Conservation (phyloP, 1,139 yeast species). For the Zhuliangozyma parablackwelliae region DNA sequence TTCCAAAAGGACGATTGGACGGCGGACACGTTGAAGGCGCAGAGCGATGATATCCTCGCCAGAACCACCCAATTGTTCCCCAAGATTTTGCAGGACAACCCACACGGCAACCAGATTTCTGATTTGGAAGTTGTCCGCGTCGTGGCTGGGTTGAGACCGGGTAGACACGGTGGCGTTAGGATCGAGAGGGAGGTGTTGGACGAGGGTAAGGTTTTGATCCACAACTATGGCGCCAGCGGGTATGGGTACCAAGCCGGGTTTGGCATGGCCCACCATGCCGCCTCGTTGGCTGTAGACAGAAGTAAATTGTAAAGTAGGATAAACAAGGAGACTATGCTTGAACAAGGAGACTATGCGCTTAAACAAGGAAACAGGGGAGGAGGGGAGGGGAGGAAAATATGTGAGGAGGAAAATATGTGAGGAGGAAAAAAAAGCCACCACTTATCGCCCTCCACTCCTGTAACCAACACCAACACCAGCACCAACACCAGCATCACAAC, state of each 20-base stretch:
- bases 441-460: background rate
- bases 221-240: conserved; percentile 48
- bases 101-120: conserved; percentile 13
- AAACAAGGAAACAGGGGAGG: no score
- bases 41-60: conserved; percentile 54
- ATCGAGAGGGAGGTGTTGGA: conserved; percentile 46
- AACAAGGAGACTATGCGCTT: no score
- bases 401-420: no score
- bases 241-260: conserved; percentile 46
- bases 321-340: no score
- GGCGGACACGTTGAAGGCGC: conserved; percentile 48
- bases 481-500: background rate
- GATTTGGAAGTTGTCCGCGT: conserved; percentile 46
- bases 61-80: conserved; percentile 57
- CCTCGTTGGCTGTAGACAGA: conserved; percentile 14
- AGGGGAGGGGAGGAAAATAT: no score
- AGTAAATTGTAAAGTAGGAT: conserved; percentile 7
- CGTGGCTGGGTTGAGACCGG: conserved; percentile 67
- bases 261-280: conserved; percentile 36
- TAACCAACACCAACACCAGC: background rate
- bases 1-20: conserved; percentile 56
- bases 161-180: conserved; percentile 64
- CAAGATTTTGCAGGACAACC: conserved; percentile 38
- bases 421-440: background rate
- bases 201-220: conserved; percentile 33